These are phyloP conservation scores for Falciphora oryzae DNA, from an alignment of 2,329 filamentous ascomycete species.

Conservation along the genomic window DNA sequence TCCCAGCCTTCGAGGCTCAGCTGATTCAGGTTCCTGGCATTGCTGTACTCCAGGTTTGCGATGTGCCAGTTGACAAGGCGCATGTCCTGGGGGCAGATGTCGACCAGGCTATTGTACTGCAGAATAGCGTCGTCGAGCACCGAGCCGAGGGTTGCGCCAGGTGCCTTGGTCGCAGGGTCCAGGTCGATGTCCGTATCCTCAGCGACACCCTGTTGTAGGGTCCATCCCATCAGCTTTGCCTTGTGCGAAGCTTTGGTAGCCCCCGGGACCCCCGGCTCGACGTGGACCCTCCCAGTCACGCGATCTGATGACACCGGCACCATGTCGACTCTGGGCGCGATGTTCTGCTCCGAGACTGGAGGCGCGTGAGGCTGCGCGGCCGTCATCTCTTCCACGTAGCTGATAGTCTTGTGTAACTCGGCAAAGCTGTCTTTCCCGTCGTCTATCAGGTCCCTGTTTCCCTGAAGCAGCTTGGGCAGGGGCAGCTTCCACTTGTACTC, in stretches of 20 bases:
- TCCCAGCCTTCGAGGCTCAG: slow-evolving; percentile 92
- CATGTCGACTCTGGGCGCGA: slow-evolving; percentile 47
- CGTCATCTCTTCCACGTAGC: slow-evolving; percentile 64
- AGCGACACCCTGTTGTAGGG: slow-evolving; percentile 57
- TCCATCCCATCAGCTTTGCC: slow-evolving; percentile 78
- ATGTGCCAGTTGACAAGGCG: slow-evolving; percentile 96
- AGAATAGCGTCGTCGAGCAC: slow-evolving; percentile 86
- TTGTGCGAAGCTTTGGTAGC: slow-evolving; percentile 71
- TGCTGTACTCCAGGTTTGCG: slow-evolving; percentile 96
- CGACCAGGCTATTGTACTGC: slow-evolving; percentile 79
- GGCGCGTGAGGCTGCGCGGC: slow-evolving; percentile 52
- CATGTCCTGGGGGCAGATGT: slow-evolving; percentile 80
- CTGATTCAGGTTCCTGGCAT: slow-evolving; percentile 80
- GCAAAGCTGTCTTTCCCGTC: slow-evolving; percentile 71
- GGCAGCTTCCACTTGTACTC: slow-evolving; percentile 78
- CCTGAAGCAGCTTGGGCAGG: slow-evolving; percentile 67
- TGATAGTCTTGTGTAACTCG: slow-evolving; percentile 66
- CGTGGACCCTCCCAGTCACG: slow-evolving; percentile 66
- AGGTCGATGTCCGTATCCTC: slow-evolving; percentile 66
- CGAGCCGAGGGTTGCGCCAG: slow-evolving; percentile 74
- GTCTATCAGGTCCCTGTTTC: slow-evolving; percentile 75
- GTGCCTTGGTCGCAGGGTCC: slow-evolving; percentile 54
- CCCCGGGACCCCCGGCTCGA: slow-evolving; percentile 62
- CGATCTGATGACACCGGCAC: slow-evolving; percentile 61
- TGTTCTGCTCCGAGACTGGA: slow-evolving; percentile 48